Evolutionary conservation across 192 early-diverging fungal genomes (phyloP), one percentile per base, ranked within the genome.

Genomic region (Hyaloraphidium curvatum): DNA sequence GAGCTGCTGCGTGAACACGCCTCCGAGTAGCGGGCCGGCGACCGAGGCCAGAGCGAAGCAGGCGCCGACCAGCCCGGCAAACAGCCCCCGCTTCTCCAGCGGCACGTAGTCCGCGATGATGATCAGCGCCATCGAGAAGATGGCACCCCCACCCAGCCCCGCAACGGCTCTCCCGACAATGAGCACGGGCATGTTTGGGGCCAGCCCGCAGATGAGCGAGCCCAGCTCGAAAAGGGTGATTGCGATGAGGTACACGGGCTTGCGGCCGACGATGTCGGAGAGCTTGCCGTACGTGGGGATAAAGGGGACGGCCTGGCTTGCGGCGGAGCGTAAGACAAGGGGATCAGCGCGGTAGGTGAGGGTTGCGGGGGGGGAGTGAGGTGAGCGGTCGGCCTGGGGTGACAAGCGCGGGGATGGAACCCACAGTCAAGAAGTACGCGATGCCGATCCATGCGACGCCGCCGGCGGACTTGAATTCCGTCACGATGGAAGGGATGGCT

Each of bases 221-320:
- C 91, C 91, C 4, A 81, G 41, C 52, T 80, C 73, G 60, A 97
- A 97, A 25, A 89, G 55, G 23, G 68, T 43, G 30, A 88, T 75
- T 1, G 86, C 82, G 29, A 76, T 70, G 0, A 91, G 53, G 28
- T 95, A 77, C n/a, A 75, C 74, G n/a, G 62, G 50, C 57, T 89
- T 83, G 28, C 89, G 76, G 22, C 89, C 91, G 66, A 91, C 83
- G 55, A 93, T 93, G 57, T 97, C 91, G 40, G 84, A 76, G 52
- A 94, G 73, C 57, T 85, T 84, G 41, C 80, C 86, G 63, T 89
- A 90, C 1, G 72, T 61, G 48, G 83, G 81, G 50, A 80, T 70
- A 53, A 83, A 70, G 5, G 87, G 71, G 0, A 85, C 81, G 26
- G 57, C 62, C n/a, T n/a, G n/a, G n/a, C n/a, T n/a, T n/a, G n/a